phyloP scores from a whole-genome alignment of 2,329 filamentous ascomycete genomes.

The Venturia oleaginea region DNA sequence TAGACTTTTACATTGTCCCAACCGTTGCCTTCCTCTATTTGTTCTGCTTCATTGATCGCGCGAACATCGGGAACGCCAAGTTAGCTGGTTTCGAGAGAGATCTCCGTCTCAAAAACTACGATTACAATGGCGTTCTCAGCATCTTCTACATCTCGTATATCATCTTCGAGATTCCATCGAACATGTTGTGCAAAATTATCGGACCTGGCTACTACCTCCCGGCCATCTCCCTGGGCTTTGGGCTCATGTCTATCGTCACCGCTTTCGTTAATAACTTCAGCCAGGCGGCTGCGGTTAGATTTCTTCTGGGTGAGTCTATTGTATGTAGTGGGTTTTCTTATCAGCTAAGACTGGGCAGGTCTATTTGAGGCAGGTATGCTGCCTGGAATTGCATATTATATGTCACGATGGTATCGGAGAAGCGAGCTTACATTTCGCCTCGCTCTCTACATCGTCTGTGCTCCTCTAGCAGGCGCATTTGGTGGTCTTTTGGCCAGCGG shows the following conservation, averaged over 20 bases:
- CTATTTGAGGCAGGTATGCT: constrained; percentile 67
- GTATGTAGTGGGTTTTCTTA: neutral
- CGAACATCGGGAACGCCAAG: constrained; percentile 64
- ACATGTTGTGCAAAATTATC: constrained; percentile 59
- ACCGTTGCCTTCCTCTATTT: constrained; percentile 59
- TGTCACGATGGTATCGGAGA: constrained; percentile 49
- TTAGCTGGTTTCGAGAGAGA: constrained; percentile 57
- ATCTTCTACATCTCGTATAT: constrained; percentile 68
- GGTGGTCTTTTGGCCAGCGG: constrained; percentile 54
- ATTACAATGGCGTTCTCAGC: constrained; percentile 61
- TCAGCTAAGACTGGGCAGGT: neutral
- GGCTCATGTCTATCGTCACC: constrained; percentile 53
- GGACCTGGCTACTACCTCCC: constrained; percentile 67
- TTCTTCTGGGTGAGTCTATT: constrained; percentile 20
- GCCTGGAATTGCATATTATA: constrained; percentile 65
- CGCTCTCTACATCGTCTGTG: constrained; percentile 61
- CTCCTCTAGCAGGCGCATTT: constrained; percentile 61
- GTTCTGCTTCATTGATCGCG: constrained; percentile 67
- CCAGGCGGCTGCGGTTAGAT: neutral
- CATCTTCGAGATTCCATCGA: constrained; percentile 61
- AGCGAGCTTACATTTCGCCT: constrained; percentile 59
- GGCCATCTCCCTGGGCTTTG: constrained; percentile 46
- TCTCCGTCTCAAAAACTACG: constrained; percentile 49
- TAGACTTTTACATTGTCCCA: constrained; percentile 57
- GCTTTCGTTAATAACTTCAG: constrained; percentile 55